phyloP scores from a whole-genome alignment of 2,329 filamentous ascomycete genomes.

The Colletotrichum destructivum region DNA sequence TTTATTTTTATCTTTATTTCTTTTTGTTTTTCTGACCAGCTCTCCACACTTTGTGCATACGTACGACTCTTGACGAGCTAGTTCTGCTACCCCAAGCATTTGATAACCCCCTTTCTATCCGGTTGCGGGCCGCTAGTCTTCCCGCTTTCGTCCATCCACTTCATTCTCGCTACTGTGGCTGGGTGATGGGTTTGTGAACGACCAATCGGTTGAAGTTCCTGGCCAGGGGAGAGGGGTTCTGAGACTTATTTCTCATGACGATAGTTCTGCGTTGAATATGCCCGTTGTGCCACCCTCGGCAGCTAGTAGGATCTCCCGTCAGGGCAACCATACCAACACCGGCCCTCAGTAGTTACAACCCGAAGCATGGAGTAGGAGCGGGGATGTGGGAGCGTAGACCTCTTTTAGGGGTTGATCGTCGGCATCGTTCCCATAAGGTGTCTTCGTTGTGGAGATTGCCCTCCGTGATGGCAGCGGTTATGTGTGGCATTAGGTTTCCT shows the following conservation, averaged over 20 bases:
- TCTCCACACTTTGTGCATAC: not conserved
- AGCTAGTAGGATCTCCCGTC: not conserved
- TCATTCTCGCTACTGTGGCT: not conserved
- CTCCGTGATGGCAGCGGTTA: not conserved
- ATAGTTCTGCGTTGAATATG: not conserved
- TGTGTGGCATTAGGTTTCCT: too few species aligned
- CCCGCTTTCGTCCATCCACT: constrained; percentile 8
- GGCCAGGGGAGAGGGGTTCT: not conserved
- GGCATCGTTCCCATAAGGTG: not conserved
- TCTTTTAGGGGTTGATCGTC: not conserved
- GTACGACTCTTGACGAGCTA: not conserved
- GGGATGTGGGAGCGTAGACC: not conserved
- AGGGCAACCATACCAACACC: not conserved
- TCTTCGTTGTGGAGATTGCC: constrained; percentile 12
- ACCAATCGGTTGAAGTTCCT: constrained; percentile 7
- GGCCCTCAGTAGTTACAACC: not conserved
- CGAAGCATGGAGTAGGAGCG: not conserved
- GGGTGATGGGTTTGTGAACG: not conserved
- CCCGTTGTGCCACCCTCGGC: not conserved
- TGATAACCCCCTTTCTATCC: not conserved
- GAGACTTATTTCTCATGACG: not conserved
- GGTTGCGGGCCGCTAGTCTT: constrained; percentile 32
- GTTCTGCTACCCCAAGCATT: not conserved
- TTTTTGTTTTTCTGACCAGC: too few species aligned
- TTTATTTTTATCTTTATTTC: too few species aligned